phyloP scores from a whole-genome alignment of 2,329 filamentous ascomycete species.

The Aureobasidium lini region DNA sequence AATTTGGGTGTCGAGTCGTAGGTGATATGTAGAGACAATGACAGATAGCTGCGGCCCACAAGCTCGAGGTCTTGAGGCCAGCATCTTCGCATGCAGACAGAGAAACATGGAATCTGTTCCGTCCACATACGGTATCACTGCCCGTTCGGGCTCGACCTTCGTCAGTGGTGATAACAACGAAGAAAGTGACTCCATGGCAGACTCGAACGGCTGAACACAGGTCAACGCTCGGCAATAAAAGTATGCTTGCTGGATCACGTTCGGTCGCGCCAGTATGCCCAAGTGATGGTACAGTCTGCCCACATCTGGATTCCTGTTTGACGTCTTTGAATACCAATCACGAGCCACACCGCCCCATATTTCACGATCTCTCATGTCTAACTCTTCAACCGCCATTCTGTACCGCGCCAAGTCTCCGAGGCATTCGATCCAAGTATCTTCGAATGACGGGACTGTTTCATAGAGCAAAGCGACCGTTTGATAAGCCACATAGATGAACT shows the following conservation, averaged over 20 bases:
- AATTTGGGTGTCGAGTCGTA: not conserved
- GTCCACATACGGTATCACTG: constrained; percentile 26
- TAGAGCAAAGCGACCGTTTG: constrained; percentile 82
- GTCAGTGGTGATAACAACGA: constrained; percentile 53
- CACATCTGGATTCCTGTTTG: constrained; percentile 65
- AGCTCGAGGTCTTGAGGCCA: constrained; percentile 25
- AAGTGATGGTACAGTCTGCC: constrained; percentile 84
- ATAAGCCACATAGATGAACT: constrained; percentile 83
- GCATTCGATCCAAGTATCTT: constrained; percentile 90
- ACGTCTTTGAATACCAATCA: constrained; percentile 79
- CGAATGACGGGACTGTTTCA: constrained; percentile 75
- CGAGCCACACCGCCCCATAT: constrained; percentile 73
- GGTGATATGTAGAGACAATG: not conserved
- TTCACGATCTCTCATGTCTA: constrained; percentile 62
- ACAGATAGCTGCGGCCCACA: not conserved
- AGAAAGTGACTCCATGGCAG: constrained; percentile 62
- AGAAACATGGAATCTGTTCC: constrained; percentile 55
- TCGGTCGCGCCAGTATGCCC: constrained; percentile 66
- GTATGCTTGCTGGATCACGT: constrained; percentile 62
- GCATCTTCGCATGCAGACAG: constrained; percentile 57
- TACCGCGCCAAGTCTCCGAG: constrained; percentile 80
- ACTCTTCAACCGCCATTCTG: constrained; percentile 85
- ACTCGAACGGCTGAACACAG: constrained; percentile 58
- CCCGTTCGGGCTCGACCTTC: not conserved
- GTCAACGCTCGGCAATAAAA: constrained; percentile 66